phyloP scores from a whole-genome alignment of 208 protist genomes.

The Crithidia brevicula region DNA sequence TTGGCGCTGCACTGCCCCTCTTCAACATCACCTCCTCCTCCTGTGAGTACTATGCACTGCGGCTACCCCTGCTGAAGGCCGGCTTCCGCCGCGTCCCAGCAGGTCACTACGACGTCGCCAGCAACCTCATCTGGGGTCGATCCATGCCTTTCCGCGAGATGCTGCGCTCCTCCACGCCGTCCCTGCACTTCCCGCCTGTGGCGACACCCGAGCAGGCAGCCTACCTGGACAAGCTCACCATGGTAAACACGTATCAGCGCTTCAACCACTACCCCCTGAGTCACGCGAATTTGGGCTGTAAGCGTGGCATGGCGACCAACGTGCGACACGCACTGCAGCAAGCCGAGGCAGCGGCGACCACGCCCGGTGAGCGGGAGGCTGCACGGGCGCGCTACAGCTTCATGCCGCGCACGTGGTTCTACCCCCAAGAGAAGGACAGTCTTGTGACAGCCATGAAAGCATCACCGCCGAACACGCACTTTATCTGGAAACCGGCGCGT shows the following conservation, averaged over 20 bases:
- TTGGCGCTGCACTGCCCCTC: slow-evolving; percentile 70
- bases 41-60: slow-evolving; percentile 96
- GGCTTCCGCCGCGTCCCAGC: slow-evolving; percentile 72
- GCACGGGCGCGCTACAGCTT: slow-evolving; percentile 51
- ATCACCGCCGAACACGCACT: slow-evolving; percentile 36
- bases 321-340: slow-evolving; percentile 32
- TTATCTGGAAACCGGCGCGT: slow-evolving; percentile 91
- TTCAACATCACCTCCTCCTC: slow-evolving; percentile 79
- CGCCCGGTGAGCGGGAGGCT: slow-evolving; percentile 4
- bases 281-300: slow-evolving; percentile 83
- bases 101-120: slow-evolving; percentile 27
- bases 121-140: slow-evolving; percentile 80
- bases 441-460: slow-evolving; percentile 51
- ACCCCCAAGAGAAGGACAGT: slow-evolving; percentile 66
- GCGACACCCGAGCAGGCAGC: slow-evolving; percentile 19
- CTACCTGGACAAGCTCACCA: slow-evolving; percentile 16
- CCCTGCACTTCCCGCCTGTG: slow-evolving; percentile 4
- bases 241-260: slow-evolving; percentile 43
- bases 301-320: slow-evolving; percentile 76
- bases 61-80: slow-evolving; percentile 89
- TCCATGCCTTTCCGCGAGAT: slow-evolving; percentile 58
- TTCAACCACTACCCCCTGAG: slow-evolving; percentile 92
- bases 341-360: slow-evolving; percentile 3
- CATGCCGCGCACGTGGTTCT: slow-evolving; percentile 83
- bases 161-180: slow-evolving; percentile 14